Conservation (phyloP, 2,329 filamentous ascomycete genomes). For the Aspergillus neoniger region DNA sequence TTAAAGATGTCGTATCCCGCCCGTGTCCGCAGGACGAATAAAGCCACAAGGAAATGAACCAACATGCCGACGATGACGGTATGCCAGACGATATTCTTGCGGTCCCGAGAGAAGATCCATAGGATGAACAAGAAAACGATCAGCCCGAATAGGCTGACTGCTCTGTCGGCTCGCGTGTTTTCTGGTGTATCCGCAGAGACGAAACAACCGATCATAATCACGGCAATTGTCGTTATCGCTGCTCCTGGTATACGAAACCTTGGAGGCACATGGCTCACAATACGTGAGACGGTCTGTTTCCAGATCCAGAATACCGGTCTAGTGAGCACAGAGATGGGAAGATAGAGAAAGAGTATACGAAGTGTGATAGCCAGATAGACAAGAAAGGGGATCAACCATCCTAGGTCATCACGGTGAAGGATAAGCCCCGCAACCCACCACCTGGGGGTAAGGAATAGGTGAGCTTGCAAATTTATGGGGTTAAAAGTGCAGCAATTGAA, state of each 20-base stretch:
- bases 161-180: constrained; percentile 79
- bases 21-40: constrained; percentile 81
- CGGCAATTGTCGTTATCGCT: constrained; percentile 64
- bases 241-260: constrained; percentile 65
- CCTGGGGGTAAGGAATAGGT: constrained; percentile 35
- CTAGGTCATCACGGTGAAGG: constrained; percentile 69
- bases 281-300: constrained; percentile 62
- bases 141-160: constrained; percentile 77
- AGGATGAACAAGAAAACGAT: constrained; percentile 68
- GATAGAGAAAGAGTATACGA: constrained; percentile 72
- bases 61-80: constrained; percentile 88
- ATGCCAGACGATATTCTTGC: constrained; percentile 64
- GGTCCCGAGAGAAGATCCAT: constrained; percentile 70
- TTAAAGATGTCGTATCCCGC: constrained; percentile 89
- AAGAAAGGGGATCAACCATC: constrained; percentile 83
- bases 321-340: constrained; percentile 68
- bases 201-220: constrained; percentile 78
- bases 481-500: neutral
- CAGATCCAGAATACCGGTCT: constrained; percentile 68
- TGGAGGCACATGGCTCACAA: constrained; percentile 65
- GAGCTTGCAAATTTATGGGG: neutral
- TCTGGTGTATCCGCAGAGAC: constrained; percentile 68
- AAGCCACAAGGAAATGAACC: constrained; percentile 80
- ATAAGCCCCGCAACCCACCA: constrained; percentile 80
- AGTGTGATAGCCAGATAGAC: constrained; percentile 74